A percentile compares a stretch with the other conserved stretches of the same genome.
Conservation (phyloP, 441 rosid genomes). For the Adansonia grandidieri region DNA sequence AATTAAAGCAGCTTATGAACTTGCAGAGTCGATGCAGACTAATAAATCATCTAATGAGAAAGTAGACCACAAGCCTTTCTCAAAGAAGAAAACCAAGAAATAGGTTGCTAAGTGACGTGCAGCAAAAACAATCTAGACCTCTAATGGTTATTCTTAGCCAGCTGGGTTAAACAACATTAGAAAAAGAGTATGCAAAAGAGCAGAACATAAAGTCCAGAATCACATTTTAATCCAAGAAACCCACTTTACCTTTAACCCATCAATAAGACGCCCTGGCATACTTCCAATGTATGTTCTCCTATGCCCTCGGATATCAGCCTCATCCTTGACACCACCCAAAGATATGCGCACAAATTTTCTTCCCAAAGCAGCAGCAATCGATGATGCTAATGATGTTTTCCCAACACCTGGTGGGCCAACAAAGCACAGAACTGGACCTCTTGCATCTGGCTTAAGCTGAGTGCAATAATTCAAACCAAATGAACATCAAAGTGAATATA, state of each 20-base stretch:
- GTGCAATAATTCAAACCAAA: constrained; percentile 30
- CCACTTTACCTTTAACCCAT: constrained; percentile 83
- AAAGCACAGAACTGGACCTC: constrained; percentile 96
- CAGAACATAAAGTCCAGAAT: not conserved
- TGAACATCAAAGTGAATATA: constrained; percentile 31
- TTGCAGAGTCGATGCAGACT: not conserved
- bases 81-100: not conserved
- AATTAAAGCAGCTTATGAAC: not conserved
- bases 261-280: constrained; percentile 99
- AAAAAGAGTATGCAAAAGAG: not conserved
- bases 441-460: constrained; percentile 99
- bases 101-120: not conserved
- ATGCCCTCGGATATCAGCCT: constrained; percentile 99
- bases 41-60: not conserved
- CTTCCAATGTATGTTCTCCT: constrained; percentile 98
- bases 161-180: not conserved
- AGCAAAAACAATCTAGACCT: not conserved
- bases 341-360: constrained; percentile 94
- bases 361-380: constrained; percentile 92
- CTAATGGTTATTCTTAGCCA: not conserved
- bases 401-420: constrained; percentile 99
- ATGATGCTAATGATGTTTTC: constrained; percentile 95
- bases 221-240: not conserved
- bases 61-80: constrained; percentile 7
- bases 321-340: constrained; percentile 98